Evolutionary conservation across 2,329 filamentous ascomycete genomes (phyloP), one percentile per base, ranked within the genome.

Genomic region (Fusarium clavum): DNA sequence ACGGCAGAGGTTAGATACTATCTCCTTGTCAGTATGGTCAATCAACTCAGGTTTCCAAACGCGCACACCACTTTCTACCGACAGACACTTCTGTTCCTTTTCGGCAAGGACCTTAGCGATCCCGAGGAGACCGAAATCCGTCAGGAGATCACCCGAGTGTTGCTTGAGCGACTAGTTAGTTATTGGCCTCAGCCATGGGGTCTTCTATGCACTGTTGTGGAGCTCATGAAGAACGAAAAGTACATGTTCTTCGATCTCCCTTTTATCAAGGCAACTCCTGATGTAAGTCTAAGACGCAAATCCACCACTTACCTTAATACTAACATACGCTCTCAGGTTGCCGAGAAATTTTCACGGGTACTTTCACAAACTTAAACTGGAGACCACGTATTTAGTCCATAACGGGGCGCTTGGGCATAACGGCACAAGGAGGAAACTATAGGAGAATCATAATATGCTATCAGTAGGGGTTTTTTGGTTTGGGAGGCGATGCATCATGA

Each of bases 161-260:
- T 99, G 47, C 85, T 98, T 40, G 96, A 99, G 84, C 90, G 96
- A 51, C 84, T 98, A 48, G 88, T 97, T 64, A 92, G 94, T 24
- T 94, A 93, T 79, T 94, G 94, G 82, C 95, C 95, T 55, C 95
- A 98, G 79, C 95, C 97, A 20, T 98, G 95, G 95, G 97, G 97
- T 14, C 83, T 99, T 45, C 91, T 98, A 78, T 91, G 94, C 68
- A 95, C 94, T 38, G 87, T 97, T 66, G 83, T 96, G 69, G 96
- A 98, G 83, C 87, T 99, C 61, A 86, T 97, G 72, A 97, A 97
- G 85, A 98, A 97, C 78, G 91, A 92, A 57, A 93, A 90, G 77
- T 97, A 95, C 80, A 90, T 90, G 77, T 97, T 99, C 85, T 98
- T 97, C 84, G 93, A 96, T 53, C 86, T 97, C 72, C 92, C 93